phyloP scores from a whole-genome alignment of 768 basidiomycete genomes.

The Boletus eberwhitei region DNA sequence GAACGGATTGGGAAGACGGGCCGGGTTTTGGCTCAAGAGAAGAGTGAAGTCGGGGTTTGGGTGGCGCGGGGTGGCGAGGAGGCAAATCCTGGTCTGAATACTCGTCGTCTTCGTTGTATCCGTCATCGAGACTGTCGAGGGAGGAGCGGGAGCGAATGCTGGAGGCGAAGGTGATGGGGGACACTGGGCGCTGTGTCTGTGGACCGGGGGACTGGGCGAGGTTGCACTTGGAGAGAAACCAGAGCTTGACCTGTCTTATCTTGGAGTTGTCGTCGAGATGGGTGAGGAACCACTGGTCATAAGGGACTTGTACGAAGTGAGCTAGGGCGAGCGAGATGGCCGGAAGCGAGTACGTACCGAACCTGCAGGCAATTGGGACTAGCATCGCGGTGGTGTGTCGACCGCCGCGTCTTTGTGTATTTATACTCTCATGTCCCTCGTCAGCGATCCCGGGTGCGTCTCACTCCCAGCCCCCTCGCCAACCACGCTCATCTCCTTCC shows the following conservation, averaged over 20 bases:
- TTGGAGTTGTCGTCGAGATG: constrained; percentile 61
- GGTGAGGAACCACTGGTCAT: constrained; percentile 78
- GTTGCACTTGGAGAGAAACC: constrained; percentile 57
- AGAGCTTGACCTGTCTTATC: constrained; percentile 59
- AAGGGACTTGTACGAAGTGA: constrained; percentile 44
- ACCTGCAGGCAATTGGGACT: constrained; percentile 53
- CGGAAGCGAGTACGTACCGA: constrained; percentile 39
- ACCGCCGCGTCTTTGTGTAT: background rate
- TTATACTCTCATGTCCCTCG: constrained; percentile 47
- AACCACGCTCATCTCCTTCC: background rate
- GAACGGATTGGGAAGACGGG: constrained; percentile 5
- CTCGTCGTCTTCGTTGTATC: constrained; percentile 34
- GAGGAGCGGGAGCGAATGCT: constrained; percentile 14
- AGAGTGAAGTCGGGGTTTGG: constrained; percentile 7
- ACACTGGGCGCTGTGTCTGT: constrained; percentile 44
- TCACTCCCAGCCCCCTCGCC: background rate
- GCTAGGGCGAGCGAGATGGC: background rate
- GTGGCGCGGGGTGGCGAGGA: background rate
- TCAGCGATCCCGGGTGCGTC: constrained; percentile 60
- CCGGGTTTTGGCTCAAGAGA: constrained; percentile 4
- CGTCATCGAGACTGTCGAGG: constrained; percentile 25
- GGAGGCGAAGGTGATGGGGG: constrained; percentile 66
- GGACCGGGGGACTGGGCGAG: constrained; percentile 32
- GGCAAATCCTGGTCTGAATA: constrained; percentile 27
- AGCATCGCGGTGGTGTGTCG: constrained; percentile 6